Base-by-base conservation (phyloP, 129 eudicot genomes). In the Tagetes patula region DNA sequence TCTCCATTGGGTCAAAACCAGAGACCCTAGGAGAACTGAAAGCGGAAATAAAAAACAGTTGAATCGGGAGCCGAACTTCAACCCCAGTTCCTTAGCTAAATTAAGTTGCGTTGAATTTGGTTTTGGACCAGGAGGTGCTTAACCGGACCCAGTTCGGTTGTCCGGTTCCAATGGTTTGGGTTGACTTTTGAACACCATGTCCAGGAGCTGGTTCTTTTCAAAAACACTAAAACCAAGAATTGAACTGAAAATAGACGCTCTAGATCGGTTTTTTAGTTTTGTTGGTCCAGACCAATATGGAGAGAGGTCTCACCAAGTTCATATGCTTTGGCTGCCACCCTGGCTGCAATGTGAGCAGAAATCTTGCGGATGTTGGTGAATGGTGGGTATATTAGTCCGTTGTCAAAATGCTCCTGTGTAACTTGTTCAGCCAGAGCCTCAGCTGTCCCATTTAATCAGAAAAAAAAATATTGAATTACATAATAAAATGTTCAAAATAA, bases 401-500 rank as follows among this genome's bases (percentile, higher is more conserved):
- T 92, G 49, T 84, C 89, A 47, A 88, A 80, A 78, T 92, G 81
- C 84, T 89, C 97, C 47, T 87, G 88, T 6, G 91, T 71, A 52
- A 89, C 97, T 85, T 92, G 85, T 38, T 74, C 83, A 2, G 97
- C 97, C 72, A 92, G 75, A 69, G 97, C 91, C 76, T 92, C 96
- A 65, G 97, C 97, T 88, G 85, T 82, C 75, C 65, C 82, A 77
- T 67, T 31, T n/a, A 30, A 66, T 7, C 9, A 27, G 61, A 4
- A 52, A 70, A 53, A 1, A 0, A 65, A 4, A 65, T 20, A 20
- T 2, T 38, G 6, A 64, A 43, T 43, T 9, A 43, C 75, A 71
- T 54, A 14, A 54, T 14, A 20, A 53, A 27, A 56, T 39, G 49
- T 14, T 39, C 34, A 36, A 34, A 36, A 60, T 60, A 37, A 11